phyloP scores from a whole-genome alignment of 805 yeast species.

The Yamadazyma kitorensis region DNA sequence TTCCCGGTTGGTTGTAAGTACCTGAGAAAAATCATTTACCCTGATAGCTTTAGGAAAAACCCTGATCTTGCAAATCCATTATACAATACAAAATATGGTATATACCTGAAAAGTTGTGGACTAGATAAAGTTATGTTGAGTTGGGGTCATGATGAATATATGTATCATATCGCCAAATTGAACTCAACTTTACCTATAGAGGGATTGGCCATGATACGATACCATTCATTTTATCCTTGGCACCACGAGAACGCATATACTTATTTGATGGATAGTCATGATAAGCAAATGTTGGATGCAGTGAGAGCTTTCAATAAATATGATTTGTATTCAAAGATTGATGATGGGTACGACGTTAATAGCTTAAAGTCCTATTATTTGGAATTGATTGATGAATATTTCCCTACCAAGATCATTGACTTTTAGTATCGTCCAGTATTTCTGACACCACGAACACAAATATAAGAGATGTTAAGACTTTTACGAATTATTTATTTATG shows the following conservation, averaged over 20 bases:
- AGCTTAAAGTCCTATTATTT: constrained; percentile 55
- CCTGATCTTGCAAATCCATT: constrained; percentile 63
- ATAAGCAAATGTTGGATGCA: constrained; percentile 56
- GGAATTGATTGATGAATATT: constrained; percentile 64
- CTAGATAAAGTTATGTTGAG: constrained; percentile 67
- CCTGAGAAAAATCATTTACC: constrained; percentile 56
- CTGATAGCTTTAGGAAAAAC: constrained; percentile 57
- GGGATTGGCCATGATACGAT: constrained; percentile 70
- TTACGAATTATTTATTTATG: too few species aligned
- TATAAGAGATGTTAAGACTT: too few species aligned
- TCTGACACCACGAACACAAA: too few species aligned
- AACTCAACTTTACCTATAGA: constrained; percentile 63
- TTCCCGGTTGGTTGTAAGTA: constrained; percentile 73
- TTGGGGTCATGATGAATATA: constrained; percentile 80
- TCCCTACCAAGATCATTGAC: constrained; percentile 55
- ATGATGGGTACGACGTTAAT: constrained; percentile 45
- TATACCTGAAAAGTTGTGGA: constrained; percentile 63
- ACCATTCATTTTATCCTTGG: constrained; percentile 77
- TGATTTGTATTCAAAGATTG: constrained; percentile 65
- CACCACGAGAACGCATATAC: constrained; percentile 67
- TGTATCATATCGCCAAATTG: constrained; percentile 67
- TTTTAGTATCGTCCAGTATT: too few species aligned
- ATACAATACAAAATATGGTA: constrained; percentile 64
- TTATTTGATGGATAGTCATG: constrained; percentile 63
- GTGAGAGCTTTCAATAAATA: constrained; percentile 67